Percentiles rank a stretch among this genome's conserved stretches.
These are phyloP conservation scores for Furculomyces boomerangus DNA, from an alignment of 371 early-diverging fungal species.

Conservation along the genomic window DNA sequence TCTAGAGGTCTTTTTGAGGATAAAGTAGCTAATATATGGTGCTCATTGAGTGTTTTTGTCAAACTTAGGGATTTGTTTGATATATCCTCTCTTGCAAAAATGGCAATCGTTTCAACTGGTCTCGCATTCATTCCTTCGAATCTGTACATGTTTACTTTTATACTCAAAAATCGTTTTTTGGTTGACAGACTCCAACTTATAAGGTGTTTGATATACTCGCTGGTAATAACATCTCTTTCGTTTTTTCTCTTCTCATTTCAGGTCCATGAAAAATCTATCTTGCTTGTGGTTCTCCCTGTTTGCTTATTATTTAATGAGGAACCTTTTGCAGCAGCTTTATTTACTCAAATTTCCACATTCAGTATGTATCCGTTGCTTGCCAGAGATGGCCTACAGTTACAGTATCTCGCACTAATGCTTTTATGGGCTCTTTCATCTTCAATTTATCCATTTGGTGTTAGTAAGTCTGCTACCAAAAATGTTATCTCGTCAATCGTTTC, in stretches of 20 bases:
- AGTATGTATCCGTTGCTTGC: conserved; percentile 77
- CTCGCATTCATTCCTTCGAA: conserved; percentile 46
- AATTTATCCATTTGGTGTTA: conserved; percentile 13
- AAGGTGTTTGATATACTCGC: conserved; percentile 38
- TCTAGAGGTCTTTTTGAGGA: conserved; percentile 90
- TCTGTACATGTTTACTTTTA: conserved; percentile 29
- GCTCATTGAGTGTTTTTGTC: conserved; percentile 64
- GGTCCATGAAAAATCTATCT: conserved; percentile 91
- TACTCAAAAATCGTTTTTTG: conserved; percentile 6
- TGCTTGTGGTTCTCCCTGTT: conserved; percentile 64
- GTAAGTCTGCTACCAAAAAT: conserved; percentile 19
- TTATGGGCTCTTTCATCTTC: conserved; percentile 53
- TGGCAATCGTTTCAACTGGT: conserved; percentile 50
- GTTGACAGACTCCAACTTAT: conserved; percentile 1
- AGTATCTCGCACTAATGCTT: conserved; percentile 35
- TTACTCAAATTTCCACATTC: conserved; percentile 68
- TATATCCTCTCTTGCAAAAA: conserved; percentile 34
- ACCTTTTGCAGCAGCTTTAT: conserved; percentile 29
- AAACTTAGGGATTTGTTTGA: conserved; percentile 53
- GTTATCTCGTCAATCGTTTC: conserved; percentile 1
- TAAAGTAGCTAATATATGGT: conserved; percentile 95
- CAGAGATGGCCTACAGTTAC: conserved; percentile 44
- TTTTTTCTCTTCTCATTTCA: conserved; percentile 93
- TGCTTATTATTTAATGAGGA: conserved; percentile 37
- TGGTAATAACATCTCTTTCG: conserved; percentile 52